Conservation (phyloP, 225 moss, liverwort and hornwort species). For the Neckera pumila region DNA sequence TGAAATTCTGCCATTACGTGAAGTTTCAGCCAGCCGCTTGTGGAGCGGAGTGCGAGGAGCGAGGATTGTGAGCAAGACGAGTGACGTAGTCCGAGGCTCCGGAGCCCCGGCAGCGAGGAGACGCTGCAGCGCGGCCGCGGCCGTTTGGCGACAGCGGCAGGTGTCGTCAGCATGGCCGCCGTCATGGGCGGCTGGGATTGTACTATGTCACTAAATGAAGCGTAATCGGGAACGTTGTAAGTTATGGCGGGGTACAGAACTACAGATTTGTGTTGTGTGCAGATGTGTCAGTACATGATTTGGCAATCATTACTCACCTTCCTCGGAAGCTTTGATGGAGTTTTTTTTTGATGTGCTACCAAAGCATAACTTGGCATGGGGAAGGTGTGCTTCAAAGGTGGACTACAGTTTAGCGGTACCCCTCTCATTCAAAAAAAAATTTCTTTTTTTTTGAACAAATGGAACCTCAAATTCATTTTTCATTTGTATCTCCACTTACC, state of each 20-base stretch:
- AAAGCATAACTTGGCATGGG: background rate
- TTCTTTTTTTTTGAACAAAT: too few species aligned
- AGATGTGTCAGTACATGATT: background rate
- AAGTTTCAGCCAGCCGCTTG: background rate
- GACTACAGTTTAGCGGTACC: too few species aligned
- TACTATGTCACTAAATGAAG: background rate
- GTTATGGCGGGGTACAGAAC: background rate
- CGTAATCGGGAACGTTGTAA: background rate
- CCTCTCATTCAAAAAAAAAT: too few species aligned
- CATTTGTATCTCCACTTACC: too few species aligned
- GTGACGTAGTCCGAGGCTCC: background rate
- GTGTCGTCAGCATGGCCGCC: background rate
- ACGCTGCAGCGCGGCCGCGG: background rate
- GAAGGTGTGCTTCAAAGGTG: background rate
- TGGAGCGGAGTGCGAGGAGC: background rate
- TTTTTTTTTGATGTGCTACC: background rate
- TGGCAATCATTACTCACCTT: background rate
- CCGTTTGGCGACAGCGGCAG: too few species aligned
- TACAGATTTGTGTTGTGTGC: too few species aligned
- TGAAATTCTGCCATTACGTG: background rate
- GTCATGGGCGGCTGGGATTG: background rate
- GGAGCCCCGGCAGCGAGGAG: background rate
- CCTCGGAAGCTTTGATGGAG: too few species aligned
- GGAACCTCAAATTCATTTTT: too few species aligned
- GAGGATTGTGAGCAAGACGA: background rate